Evolutionary conservation across 768 basidiomycete species (phyloP), one percentile per base, ranked within the genome.

Genomic region (Psilocybe sp.): DNA sequence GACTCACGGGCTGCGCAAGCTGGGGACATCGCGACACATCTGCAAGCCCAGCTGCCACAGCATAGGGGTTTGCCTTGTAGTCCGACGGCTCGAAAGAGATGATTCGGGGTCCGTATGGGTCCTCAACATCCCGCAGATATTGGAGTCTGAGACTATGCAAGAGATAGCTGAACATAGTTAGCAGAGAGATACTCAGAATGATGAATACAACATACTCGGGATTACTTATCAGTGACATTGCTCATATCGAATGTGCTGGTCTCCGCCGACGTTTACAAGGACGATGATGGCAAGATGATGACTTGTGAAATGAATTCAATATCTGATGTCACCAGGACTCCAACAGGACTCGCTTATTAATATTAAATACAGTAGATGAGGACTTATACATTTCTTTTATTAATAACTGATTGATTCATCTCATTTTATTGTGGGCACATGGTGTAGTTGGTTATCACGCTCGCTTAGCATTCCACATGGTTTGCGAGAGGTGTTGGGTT

Each of bases 61-160:
- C 84, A 65, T 94, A 93, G 0, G 91, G 86, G 62, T 95, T 96
- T 11, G 84, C 75, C 14, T 81, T 71, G 71, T 92, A 89, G 0
- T 28, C 23, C 23, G 82, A 77, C 0, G 87, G 86, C 61, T 86
- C 84, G 44, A 95, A 74, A 5, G 90, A 81, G 58, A 97, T 85
- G 60, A 96, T 75, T 28, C 92, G 81, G 0, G 84, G 70, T 12
- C 89, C 89, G 61, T 94, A 91, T 1, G 87, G 84, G 61, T 97
- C 94, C 50, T 92, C 88, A 36, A 92, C 83, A 57, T 87, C 82
- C 52, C 92, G 87, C n/a, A 98, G 75, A 63, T 94, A 93, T 11
- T 87, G 82, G 20, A 98, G 73, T 5, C 94, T 85, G 5, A 97
- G 74, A 55, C 80, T 82, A 64, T 97, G 95, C 7, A 95, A 88